A percentile compares a stretch with the other conserved stretches of the same genome.
These are phyloP conservation scores for Casaregolazyma lundiana DNA, from an alignment of 1,139 yeast genomes.

Conservation along the genomic window DNA sequence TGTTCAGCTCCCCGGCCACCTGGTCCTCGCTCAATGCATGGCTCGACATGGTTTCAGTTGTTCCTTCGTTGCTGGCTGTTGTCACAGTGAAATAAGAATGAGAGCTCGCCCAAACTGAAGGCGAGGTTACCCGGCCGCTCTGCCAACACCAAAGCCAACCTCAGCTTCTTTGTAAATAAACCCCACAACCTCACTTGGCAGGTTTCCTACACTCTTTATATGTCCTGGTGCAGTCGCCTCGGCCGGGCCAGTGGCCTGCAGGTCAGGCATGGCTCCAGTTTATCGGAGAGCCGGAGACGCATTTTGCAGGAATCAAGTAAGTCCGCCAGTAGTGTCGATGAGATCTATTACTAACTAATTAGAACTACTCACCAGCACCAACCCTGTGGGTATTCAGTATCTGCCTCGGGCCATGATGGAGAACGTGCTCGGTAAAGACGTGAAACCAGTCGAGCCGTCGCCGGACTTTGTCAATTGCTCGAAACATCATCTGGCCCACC, in stretches of 20 bases:
- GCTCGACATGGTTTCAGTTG: slow-evolving; percentile 4
- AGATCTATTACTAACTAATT: not conserved
- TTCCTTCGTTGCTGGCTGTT: not conserved
- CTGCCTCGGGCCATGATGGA: slow-evolving; percentile 25
- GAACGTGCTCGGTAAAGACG: slow-evolving; percentile 26
- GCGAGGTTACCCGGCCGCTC: not conserved
- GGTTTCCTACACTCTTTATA: not conserved
- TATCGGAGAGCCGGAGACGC: slow-evolving; percentile 8
- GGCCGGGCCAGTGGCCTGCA: not conserved
- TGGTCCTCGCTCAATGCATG: slow-evolving; percentile 27
- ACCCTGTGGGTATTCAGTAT: slow-evolving; percentile 50
- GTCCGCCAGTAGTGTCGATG: too few species aligned
- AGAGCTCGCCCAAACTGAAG: too few species aligned
- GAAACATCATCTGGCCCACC: slow-evolving; percentile 53
- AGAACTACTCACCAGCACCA: slow-evolving; percentile 33
- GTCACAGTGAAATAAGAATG: not conserved
- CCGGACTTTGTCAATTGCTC: slow-evolving; percentile 51
- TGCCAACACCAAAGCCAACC: not conserved
- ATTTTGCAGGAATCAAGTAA: slow-evolving; percentile 9
- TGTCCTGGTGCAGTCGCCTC: not conserved
- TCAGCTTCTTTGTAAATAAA: not conserved
- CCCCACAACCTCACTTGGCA: not conserved
- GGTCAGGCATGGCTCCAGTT: slow-evolving; percentile 5
- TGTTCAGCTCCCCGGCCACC: slow-evolving; percentile 93
- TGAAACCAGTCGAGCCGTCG: slow-evolving; percentile 15